A percentile compares a stretch with the other conserved stretches of the same genome.
These are phyloP conservation scores for Tuctoria greenei DNA, from an alignment of 176 grass and related monocot genomes.

Conservation along the genomic window DNA sequence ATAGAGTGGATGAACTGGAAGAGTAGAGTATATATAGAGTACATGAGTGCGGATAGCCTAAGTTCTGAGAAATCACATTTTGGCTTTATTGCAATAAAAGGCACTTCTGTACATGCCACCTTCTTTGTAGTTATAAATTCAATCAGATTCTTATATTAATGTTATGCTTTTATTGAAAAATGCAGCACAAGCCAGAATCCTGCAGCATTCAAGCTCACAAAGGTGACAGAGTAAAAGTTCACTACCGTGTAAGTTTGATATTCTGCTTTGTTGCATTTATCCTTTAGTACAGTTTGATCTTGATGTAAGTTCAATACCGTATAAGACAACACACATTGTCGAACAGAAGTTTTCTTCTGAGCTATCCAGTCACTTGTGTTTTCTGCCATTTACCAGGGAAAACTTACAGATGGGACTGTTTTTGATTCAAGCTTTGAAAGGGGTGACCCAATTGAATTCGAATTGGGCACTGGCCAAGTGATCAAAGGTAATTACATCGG, in stretches of 20 bases:
- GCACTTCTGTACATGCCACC: background rate
- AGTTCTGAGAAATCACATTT: background rate
- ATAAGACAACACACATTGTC: constrained; percentile 36
- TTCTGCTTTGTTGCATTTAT: constrained; percentile 15
- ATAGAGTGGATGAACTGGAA: no score
- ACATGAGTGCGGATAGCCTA: no score
- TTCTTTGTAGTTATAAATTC: constrained; percentile 13
- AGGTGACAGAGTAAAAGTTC: constrained; percentile 94
- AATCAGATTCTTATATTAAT: background rate
- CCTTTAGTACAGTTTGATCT: no score
- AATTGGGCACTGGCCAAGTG: constrained; percentile 93
- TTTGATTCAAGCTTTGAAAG: constrained; percentile 98
- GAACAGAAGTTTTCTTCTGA: background rate
- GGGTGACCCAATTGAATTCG: constrained; percentile 96
- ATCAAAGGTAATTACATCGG: constrained; percentile 65
- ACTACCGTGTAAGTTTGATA: constrained; percentile 79
- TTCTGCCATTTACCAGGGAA: constrained; percentile 55
- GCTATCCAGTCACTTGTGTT: background rate
- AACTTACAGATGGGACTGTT: constrained; percentile 86
- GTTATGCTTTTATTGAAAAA: background rate
- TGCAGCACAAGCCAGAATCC: constrained; percentile 85
- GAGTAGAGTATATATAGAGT: no score
- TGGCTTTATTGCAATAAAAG: background rate
- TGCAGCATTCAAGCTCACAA: constrained; percentile 96
- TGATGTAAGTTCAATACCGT: constrained; percentile 98